Evolutionary conservation across 2,329 filamentous ascomycete genomes (phyloP).

Genomic region (Fusarium sp.): DNA sequence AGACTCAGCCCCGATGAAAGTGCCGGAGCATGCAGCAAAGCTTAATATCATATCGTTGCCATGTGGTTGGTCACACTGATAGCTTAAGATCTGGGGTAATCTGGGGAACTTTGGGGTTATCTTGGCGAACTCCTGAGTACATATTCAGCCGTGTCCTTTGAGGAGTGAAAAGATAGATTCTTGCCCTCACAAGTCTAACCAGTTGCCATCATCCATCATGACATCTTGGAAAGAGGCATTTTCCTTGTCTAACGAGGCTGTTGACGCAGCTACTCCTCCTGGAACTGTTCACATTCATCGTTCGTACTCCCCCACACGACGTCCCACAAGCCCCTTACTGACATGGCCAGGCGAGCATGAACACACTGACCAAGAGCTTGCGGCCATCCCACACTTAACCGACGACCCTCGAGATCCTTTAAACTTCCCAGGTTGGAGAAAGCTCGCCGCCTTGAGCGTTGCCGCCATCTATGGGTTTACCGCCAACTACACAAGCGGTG

Average conservation of each 20-base stretch:
- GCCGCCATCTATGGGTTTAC: conserved; percentile 48
- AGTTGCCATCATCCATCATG: not conserved
- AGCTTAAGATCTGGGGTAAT: conserved; percentile 20
- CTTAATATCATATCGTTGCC: not conserved
- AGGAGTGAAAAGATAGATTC: not conserved
- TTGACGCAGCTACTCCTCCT: conserved; percentile 23
- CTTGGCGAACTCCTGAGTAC: not conserved
- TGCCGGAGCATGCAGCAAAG: not conserved
- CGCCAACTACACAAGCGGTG: conserved; percentile 47
- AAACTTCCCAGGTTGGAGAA: conserved; percentile 49
- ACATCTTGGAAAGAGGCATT: conserved; percentile 20
- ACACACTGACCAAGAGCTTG: not conserved
- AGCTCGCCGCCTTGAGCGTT: conserved; percentile 41
- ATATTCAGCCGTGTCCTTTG: conserved; percentile 2
- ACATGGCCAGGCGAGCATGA: conserved; percentile 5
- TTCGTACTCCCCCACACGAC: not conserved
- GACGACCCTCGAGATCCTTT: conserved; percentile 50
- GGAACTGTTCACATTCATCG: conserved; percentile 22
- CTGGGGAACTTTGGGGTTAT: conserved; percentile 1
- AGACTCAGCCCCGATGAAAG: not conserved
- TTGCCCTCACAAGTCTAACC: not conserved
- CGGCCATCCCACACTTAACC: not conserved
- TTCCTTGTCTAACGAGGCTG: conserved; percentile 7
- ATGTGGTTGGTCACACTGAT: not conserved
- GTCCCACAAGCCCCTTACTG: not conserved